A percentile compares a stretch with the other conserved stretches of the same genome.
Conservation (phyloP, 2,329 filamentous ascomycete genomes). For the Colletotrichum cereale region DNA sequence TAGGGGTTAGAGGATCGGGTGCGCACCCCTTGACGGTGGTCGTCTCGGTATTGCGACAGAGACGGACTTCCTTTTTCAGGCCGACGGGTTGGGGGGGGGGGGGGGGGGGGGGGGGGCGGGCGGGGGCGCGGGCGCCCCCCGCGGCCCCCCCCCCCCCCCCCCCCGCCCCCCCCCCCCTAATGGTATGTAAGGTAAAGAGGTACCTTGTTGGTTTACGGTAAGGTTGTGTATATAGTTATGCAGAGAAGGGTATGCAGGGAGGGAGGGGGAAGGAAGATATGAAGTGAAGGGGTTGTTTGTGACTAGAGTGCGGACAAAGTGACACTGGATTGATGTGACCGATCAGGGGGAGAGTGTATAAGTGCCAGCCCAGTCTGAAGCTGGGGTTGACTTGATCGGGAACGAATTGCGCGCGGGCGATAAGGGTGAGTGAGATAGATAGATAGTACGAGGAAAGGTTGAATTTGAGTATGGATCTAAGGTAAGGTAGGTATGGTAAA, state of each 20-base stretch:
- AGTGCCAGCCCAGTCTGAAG: neutral
- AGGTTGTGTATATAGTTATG: neutral
- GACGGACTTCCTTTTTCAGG: constrained; percentile 6
- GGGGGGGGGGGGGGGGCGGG: no score
- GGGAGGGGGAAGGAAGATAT: neutral
- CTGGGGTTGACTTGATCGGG: constrained; percentile 9
- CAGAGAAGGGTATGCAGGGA: neutral
- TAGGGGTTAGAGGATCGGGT: constrained; percentile 9
- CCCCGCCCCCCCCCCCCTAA: no score
- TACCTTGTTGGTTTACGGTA: constrained; percentile 26
- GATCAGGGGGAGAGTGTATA: constrained; percentile 5
- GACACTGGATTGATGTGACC: neutral
- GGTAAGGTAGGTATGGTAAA: constrained; percentile 15
- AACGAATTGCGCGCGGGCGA: constrained; percentile 7
- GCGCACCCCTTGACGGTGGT: constrained; percentile 17
- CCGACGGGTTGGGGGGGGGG: constrained; percentile 5
- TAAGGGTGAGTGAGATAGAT: constrained; percentile 9
- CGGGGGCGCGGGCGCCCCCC: no score
- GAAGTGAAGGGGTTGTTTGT: neutral
- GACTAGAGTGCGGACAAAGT: neutral
- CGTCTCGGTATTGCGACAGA: constrained; percentile 34
- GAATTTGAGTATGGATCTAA: constrained; percentile 23
- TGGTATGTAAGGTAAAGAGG: neutral
- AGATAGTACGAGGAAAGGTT: constrained; percentile 20
- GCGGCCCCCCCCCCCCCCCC: no score